Evolutionary conservation across 208 protist genomes (phyloP).

Genomic region (Leishmania major): DNA sequence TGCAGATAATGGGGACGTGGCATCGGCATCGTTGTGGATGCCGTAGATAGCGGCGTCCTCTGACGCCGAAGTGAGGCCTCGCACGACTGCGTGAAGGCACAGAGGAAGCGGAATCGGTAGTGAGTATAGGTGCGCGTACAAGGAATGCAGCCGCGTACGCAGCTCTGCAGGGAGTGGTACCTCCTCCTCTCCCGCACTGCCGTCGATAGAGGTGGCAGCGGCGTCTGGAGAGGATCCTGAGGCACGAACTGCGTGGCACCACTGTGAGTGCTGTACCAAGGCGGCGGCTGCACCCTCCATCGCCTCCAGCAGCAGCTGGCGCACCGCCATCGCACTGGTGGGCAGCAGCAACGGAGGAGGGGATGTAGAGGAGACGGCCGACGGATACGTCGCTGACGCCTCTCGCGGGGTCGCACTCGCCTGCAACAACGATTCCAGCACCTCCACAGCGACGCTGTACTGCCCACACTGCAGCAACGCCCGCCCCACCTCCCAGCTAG

Average conservation of each 20-base stretch:
- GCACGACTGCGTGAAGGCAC: slow-evolving; percentile 27
- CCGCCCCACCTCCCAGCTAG: slow-evolving; percentile 69
- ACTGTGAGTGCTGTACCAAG: slow-evolving; percentile 10
- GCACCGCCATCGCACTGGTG: slow-evolving; percentile 17
- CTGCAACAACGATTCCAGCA: slow-evolving; percentile 45
- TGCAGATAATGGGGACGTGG: not conserved
- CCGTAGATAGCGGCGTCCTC: not conserved
- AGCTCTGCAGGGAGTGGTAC: slow-evolving; percentile 25
- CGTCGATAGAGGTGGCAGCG: not conserved
- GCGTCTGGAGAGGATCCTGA: not conserved
- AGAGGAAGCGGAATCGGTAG: slow-evolving; percentile 26
- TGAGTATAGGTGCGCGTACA: slow-evolving; percentile 15
- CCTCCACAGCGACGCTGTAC: slow-evolving; percentile 42
- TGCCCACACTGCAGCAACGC: slow-evolving; percentile 50
- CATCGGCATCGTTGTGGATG: not conserved
- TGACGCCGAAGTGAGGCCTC: slow-evolving; percentile 14
- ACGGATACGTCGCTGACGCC: not conserved
- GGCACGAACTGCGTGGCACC: not conserved
- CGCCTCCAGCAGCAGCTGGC: slow-evolving; percentile 32
- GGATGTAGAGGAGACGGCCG: not conserved
- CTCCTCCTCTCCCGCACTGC: slow-evolving; percentile 1
- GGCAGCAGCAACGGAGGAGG: not conserved
- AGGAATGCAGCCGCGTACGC: slow-evolving; percentile 15
- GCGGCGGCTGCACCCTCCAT: slow-evolving; percentile 28
- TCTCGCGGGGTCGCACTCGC: not conserved